phyloP scores from a whole-genome alignment of 768 basidiomycete genomes.

The Lenzites betulinus region DNA sequence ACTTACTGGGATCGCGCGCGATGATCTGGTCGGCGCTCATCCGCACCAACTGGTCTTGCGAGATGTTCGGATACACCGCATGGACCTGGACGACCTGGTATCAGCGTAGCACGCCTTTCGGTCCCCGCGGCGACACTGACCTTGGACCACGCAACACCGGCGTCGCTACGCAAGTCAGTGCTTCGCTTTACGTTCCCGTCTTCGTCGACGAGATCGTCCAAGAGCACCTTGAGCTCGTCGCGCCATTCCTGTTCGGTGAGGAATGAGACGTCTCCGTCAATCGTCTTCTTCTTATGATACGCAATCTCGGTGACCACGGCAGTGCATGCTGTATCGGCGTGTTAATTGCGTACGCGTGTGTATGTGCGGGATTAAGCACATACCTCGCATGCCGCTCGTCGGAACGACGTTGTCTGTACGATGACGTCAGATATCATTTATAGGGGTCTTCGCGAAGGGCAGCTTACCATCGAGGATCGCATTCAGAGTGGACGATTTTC shows the following conservation, averaged over 20 bases:
- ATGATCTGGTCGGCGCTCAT: constrained; percentile 57
- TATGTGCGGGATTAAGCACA: not conserved
- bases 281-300: constrained; percentile 54
- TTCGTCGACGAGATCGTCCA: constrained; percentile 61
- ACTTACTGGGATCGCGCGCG: constrained; percentile 46
- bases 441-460: not conserved
- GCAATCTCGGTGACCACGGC: constrained; percentile 65
- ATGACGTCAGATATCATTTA: not conserved
- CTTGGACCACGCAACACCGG: constrained; percentile 64
- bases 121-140: constrained; percentile 27
- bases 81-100: constrained; percentile 45
- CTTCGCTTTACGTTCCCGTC: constrained; percentile 54
- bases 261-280: constrained; percentile 63
- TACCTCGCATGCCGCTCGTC: constrained; percentile 67
- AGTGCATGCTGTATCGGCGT: constrained; percentile 52
- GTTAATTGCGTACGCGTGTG: not conserved
- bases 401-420: constrained; percentile 59
- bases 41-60: constrained; percentile 47
- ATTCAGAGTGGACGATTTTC: constrained; percentile 63
- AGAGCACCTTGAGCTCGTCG: constrained; percentile 54
- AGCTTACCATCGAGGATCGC: constrained; percentile 57
- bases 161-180: constrained; percentile 58
- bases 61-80: constrained; percentile 58
- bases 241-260: constrained; percentile 58
- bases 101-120: not conserved